These are phyloP conservation scores for Colletotrichum spaethianum DNA, from an alignment of 2,329 filamentous ascomycete genomes.

Conservation along the genomic window DNA sequence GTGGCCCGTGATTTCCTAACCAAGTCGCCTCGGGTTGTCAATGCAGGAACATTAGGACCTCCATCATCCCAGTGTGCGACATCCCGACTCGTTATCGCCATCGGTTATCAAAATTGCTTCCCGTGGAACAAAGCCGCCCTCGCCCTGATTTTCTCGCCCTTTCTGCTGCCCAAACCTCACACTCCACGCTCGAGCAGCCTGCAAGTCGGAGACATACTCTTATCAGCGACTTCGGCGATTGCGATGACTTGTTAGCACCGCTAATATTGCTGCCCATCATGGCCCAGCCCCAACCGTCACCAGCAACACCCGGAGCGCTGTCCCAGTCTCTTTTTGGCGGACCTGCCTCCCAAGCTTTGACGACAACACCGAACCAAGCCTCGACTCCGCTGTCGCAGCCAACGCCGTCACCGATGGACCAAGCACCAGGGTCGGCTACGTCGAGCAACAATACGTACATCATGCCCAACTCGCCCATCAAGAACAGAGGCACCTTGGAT, in stretches of 20 bases:
- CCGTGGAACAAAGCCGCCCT: neutral
- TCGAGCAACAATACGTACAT: conserved; percentile 86
- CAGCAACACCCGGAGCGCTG: conserved; percentile 60
- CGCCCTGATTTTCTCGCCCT: conserved; percentile 1
- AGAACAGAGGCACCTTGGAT: conserved; percentile 75
- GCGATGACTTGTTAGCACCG: conserved; percentile 35
- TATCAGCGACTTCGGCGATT: conserved; percentile 21
- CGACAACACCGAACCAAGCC: conserved; percentile 47
- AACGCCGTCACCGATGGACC: conserved; percentile 49
- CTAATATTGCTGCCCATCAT: conserved; percentile 48
- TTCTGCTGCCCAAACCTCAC: neutral
- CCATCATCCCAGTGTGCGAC: conserved; percentile 30
- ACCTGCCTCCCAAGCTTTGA: conserved; percentile 47
- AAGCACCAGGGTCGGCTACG: conserved; percentile 64
- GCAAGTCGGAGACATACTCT: conserved; percentile 1
- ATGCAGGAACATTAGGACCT: conserved; percentile 37
- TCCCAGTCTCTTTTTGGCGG: conserved; percentile 64
- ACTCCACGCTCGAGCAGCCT: neutral
- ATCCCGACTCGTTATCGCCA: conserved; percentile 20
- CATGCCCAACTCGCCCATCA: conserved; percentile 88
- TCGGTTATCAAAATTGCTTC: conserved; percentile 21
- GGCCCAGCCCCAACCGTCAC: conserved; percentile 51
- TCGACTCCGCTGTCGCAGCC: conserved; percentile 47
- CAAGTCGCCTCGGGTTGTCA: conserved; percentile 36
- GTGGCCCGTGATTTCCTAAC: conserved; percentile 39